Evolutionary conservation across 441 rosid species (phyloP).

Genomic region (Melastoma candidum): DNA sequence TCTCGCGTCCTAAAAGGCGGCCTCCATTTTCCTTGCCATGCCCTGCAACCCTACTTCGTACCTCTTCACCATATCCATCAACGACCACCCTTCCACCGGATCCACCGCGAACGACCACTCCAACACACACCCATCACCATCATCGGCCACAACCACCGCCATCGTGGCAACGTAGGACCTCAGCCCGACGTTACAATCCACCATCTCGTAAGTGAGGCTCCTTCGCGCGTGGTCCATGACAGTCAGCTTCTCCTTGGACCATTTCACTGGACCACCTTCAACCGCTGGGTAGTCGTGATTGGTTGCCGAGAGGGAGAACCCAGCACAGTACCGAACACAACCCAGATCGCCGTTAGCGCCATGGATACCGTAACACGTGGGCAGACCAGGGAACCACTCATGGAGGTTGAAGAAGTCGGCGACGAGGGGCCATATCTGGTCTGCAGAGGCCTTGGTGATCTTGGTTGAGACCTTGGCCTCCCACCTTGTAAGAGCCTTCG

Average conservation of each 20-base stretch:
- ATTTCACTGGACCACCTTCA: conserved; percentile 9
- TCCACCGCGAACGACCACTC: conserved; percentile 49
- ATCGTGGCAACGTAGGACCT: conserved; percentile 37
- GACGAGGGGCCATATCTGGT: conserved; percentile 42
- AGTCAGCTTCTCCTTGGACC: conserved; percentile 41
- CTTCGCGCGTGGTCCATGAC: conserved; percentile 27
- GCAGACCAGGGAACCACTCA: conserved; percentile 33
- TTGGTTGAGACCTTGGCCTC: conserved; percentile 28
- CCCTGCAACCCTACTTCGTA: conserved; percentile 31
- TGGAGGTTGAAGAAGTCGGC: conserved; percentile 50
- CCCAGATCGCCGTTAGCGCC: conserved; percentile 52
- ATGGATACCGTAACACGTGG: conserved; percentile 35
- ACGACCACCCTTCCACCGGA: conserved; percentile 36
- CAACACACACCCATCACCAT: conserved; percentile 31
- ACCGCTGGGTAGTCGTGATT: background rate
- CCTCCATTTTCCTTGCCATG: conserved; percentile 38
- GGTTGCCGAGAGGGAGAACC: conserved; percentile 30
- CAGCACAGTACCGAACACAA: conserved; percentile 36
- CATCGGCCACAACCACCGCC: conserved; percentile 20
- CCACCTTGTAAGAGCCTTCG: conserved; percentile 24
- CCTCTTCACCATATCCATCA: conserved; percentile 35
- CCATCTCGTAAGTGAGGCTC: conserved; percentile 35
- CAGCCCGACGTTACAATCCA: conserved; percentile 52
- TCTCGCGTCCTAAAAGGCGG: too few relatives aligned
- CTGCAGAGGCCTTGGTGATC: conserved; percentile 25